phyloP scores from a whole-genome alignment of 1,284 basidiomycete species.

The Macrocybe sp. region DNA sequence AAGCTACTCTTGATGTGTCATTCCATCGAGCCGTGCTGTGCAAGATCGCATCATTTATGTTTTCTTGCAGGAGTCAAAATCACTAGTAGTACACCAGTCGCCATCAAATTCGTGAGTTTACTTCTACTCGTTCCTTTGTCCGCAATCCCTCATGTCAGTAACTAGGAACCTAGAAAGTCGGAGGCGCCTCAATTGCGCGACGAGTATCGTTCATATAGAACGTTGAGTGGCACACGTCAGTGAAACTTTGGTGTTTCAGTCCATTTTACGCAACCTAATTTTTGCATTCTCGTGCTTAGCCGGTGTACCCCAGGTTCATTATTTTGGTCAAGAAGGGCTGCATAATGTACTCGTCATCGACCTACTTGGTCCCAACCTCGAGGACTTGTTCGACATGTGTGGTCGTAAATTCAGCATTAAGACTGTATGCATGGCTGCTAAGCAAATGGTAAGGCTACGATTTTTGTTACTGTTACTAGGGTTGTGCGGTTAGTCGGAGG shows the following conservation, averaged over 20 bases:
- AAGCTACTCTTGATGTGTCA: too few relatives aligned
- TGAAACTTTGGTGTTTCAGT: conserved; percentile 19
- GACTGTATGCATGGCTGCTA: conserved; percentile 98
- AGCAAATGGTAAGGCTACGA: conserved; percentile 81
- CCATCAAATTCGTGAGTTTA: conserved; percentile 91
- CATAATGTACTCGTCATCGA: conserved; percentile 98
- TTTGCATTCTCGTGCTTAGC: conserved; percentile 39
- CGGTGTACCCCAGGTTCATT: conserved; percentile 95
- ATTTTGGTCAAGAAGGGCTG: conserved; percentile 97
- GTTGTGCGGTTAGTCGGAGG: conserved; percentile 5
- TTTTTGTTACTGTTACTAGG: conserved; percentile 5
- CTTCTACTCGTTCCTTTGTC: conserved; percentile 13
- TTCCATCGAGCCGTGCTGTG: not conserved
- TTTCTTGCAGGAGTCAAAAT: conserved; percentile 72
- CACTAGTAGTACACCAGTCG: conserved; percentile 86
- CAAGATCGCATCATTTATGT: conserved; percentile 1
- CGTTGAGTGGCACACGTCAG: conserved; percentile 88
- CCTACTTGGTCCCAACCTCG: conserved; percentile 91
- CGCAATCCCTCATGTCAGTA: conserved; percentile 10
- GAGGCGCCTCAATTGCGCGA: conserved; percentile 97
- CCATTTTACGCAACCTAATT: not conserved
- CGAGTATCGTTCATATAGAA: conserved; percentile 97
- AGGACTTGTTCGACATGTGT: conserved; percentile 98
- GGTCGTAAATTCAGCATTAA: conserved; percentile 96
- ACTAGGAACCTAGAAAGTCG: conserved; percentile 94